Conservation (phyloP, 1,284 basidiomycete genomes). For the Puccinia coronata region DNA sequence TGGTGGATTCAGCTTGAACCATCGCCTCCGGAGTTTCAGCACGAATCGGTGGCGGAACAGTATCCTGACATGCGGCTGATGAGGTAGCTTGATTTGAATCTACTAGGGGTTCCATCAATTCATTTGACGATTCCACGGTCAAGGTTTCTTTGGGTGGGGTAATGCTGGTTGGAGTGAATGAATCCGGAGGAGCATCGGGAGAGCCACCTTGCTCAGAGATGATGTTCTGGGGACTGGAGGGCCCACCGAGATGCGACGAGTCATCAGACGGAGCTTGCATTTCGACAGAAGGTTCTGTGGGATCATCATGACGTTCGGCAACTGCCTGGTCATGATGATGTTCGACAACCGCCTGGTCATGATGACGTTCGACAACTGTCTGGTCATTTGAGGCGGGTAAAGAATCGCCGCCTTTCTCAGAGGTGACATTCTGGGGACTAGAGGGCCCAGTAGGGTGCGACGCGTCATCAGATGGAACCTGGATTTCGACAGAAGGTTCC, state of each 20-base stretch:
- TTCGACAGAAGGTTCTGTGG: not conserved
- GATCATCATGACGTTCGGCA: not conserved
- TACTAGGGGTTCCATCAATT: not conserved
- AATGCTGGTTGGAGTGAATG: not conserved
- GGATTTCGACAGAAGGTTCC: not conserved
- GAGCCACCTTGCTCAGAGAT: not conserved
- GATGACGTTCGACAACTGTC: not conserved
- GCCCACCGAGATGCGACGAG: not conserved
- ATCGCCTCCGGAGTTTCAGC: constrained; percentile 5
- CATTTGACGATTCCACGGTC: not conserved
- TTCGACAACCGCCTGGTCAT: not conserved
- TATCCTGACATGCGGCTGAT: not conserved
- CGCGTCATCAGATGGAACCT: not conserved
- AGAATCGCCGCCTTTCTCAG: not conserved
- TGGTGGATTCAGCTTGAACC: not conserved
- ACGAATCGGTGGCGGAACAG: not conserved
- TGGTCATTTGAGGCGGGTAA: not conserved
- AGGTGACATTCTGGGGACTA: not conserved
- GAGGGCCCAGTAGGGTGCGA: not conserved
- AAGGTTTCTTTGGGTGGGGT: not conserved
- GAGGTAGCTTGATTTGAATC: not conserved
- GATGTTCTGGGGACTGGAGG: not conserved
- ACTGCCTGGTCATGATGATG: not conserved
- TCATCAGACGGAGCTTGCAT: not conserved
- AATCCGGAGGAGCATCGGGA: not conserved